A percentile compares a stretch with the other conserved stretches of the same genome.
Evolutionary conservation across 2,329 filamentous ascomycete genomes (phyloP).

Genomic region (Ophiostoma sp.): DNA sequence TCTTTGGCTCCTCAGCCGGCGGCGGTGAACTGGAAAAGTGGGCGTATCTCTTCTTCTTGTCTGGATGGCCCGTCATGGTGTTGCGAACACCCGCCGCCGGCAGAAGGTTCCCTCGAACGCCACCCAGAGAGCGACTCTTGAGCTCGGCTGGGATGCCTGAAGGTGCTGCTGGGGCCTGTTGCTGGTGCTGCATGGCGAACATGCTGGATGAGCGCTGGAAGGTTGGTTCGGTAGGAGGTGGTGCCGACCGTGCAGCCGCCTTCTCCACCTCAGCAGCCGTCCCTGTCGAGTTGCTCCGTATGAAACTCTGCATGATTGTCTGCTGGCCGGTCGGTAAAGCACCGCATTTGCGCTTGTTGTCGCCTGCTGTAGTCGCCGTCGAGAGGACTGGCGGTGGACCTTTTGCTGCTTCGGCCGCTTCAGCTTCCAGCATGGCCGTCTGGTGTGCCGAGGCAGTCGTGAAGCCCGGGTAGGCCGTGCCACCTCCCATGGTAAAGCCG

Average conservation of each 20-base stretch:
- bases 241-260: neutral
- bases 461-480: conserved; percentile 53
- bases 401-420: conserved; percentile 36
- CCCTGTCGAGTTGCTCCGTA: conserved; percentile 14
- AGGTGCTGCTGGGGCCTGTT: neutral
- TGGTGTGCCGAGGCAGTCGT: conserved; percentile 61
- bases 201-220: neutral
- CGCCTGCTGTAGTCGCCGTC: neutral
- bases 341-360: conserved; percentile 4
- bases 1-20: neutral
- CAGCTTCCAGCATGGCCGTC: conserved; percentile 41
- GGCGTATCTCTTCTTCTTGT: conserved; percentile 45
- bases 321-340: conserved; percentile 20
- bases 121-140: conserved; percentile 46
- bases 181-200: neutral
- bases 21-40: conserved; percentile 60
- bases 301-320: conserved; percentile 23
- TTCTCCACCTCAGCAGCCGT: neutral
- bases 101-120: conserved; percentile 35
- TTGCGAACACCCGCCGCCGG: conserved; percentile 16
- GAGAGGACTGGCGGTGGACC: conserved; percentile 30
- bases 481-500: conserved; percentile 57
- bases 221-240: conserved; percentile 16
- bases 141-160: conserved; percentile 38
- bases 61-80: neutral